A percentile compares a stretch with the other conserved stretches of the same genome.
Conservation (phyloP, 345 rosid genomes). For the Murraya paniculata region DNA sequence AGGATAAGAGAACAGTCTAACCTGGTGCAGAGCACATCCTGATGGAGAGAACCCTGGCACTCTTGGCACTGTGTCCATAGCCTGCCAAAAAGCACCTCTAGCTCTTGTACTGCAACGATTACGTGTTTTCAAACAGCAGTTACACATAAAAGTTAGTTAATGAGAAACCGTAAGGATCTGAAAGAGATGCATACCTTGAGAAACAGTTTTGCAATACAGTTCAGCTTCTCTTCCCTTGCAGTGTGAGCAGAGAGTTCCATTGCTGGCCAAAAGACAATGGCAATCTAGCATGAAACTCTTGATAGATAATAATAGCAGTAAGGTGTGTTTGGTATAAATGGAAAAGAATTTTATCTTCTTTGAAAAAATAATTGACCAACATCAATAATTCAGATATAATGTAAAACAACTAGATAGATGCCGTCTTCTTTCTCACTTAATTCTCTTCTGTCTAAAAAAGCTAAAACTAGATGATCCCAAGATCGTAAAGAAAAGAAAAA, state of each 20-base stretch:
- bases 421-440: not conserved
- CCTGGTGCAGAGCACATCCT: constrained; percentile 98
- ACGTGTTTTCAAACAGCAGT: not conserved
- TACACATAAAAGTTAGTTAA: not conserved
- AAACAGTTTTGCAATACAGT: constrained; percentile 80
- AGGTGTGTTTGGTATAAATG: not conserved
- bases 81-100: constrained; percentile 81
- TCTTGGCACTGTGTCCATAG: constrained; percentile 98
- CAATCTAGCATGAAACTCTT: constrained; percentile 9
- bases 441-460: not conserved
- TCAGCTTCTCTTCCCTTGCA: constrained; percentile 98
- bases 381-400: not conserved
- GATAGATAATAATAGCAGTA: not conserved
- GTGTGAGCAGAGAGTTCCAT: constrained; percentile 67
- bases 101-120: constrained; percentile 66
- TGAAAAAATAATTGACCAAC: not conserved
- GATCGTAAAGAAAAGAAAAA: not conserved
- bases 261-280: constrained; percentile 35
- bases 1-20: constrained; percentile 22
- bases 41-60: constrained; percentile 98
- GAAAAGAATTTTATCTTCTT: not conserved
- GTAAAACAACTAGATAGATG: too few species aligned
- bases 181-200: constrained; percentile 54
- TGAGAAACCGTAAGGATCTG: constrained; percentile 2
- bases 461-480: not conserved